Conservation (phyloP, 2,329 filamentous ascomycete genomes). For the Paraphaeosphaeria minitans region DNA sequence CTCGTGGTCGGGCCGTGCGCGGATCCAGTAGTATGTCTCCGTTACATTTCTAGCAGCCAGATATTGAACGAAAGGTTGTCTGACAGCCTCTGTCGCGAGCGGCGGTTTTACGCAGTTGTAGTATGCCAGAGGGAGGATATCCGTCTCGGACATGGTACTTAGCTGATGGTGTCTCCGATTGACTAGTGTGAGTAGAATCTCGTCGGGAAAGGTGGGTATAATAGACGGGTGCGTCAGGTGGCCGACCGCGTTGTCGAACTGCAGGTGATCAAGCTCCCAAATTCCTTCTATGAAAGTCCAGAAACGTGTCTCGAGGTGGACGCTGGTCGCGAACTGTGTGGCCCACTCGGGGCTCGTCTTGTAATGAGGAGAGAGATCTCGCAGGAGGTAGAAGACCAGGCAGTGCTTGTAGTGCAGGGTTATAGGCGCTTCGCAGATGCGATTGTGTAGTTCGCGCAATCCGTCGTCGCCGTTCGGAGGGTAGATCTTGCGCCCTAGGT, state of each 20-base stretch:
- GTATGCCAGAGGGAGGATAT: slow-evolving; percentile 71
- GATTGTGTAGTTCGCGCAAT: slow-evolving; percentile 71
- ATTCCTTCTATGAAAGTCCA: slow-evolving; percentile 80
- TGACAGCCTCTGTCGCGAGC: slow-evolving; percentile 65
- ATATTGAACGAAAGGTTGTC: slow-evolving; percentile 71
- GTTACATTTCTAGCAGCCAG: slow-evolving; percentile 70
- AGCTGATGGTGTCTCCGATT: slow-evolving; percentile 41
- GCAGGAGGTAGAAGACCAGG: slow-evolving; percentile 81
- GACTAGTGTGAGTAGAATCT: slow-evolving; percentile 74
- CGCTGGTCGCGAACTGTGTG: slow-evolving; percentile 64
- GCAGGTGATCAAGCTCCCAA: slow-evolving; percentile 76
- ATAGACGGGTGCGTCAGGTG: slow-evolving; percentile 80
- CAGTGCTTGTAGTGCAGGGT: slow-evolving; percentile 80
- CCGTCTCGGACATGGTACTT: slow-evolving; percentile 23
- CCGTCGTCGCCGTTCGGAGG: slow-evolving; percentile 73
- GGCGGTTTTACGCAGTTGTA: slow-evolving; percentile 77
- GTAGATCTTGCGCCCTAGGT: slow-evolving; percentile 67
- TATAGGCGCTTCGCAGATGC: slow-evolving; percentile 68
- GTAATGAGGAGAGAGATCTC: slow-evolving; percentile 66
- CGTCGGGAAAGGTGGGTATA: slow-evolving; percentile 80
- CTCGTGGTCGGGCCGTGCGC: slow-evolving; percentile 65
- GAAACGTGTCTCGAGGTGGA: slow-evolving; percentile 75
- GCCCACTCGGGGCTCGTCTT: slow-evolving; percentile 56
- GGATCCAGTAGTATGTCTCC: slow-evolving; percentile 75
- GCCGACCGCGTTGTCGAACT: slow-evolving; percentile 71